Base-by-base conservation (phyloP, 768 basidiomycete species). In the button mushroom (Agaricus bisporus) region DNA sequence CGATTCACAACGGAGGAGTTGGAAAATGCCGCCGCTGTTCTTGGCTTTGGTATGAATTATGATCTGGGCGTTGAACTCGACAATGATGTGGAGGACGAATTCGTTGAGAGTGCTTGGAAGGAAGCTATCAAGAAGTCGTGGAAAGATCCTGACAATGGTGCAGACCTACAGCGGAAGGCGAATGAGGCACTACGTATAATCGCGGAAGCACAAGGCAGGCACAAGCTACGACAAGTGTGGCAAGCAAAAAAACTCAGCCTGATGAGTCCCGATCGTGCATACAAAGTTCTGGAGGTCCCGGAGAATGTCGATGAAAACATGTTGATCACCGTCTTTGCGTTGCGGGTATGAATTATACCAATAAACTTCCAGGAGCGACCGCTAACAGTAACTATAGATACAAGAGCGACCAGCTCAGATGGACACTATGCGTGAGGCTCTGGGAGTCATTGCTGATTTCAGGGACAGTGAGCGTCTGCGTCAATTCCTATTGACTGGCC, bases 221-320 rank as follows among this genome's bases (percentile, higher is more conserved):
- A 61, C 54, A 66, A 58, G 46, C 61, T 88, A 50, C 71, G 72
- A 63, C 70, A 72, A 48, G 58, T 73, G 32, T 85, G 81, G 79
- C 76, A 81, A 47, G 64, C 72, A 46, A 77, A 75, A 58, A 78
- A 81, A 61, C 77, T 75, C 42, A 74, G 63, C 41, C 61, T 66
- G 65, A 87, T 93, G 80, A 83, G 79, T 28, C 82, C 85, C 6
- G 79, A 81, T 48, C 75, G 77, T 58, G 91, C 91, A 36, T 91
- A 88, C 64, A 70, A 77, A 49, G 80, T 83, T 18, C 71, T 93
- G 29, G 88, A 86, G 58, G 75, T 86, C 25, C 82, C 85, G 6
- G 68, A 72, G 50, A 85, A 85, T n/a, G 77, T 83, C 9, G 87
- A 88, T 41, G 91, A 94, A 42, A 68, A 74, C n/a, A 86, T 89